These are phyloP conservation scores for Radiomyces spectabilis DNA, from an alignment of 192 early-diverging fungal genomes.

Conservation along the genomic window DNA sequence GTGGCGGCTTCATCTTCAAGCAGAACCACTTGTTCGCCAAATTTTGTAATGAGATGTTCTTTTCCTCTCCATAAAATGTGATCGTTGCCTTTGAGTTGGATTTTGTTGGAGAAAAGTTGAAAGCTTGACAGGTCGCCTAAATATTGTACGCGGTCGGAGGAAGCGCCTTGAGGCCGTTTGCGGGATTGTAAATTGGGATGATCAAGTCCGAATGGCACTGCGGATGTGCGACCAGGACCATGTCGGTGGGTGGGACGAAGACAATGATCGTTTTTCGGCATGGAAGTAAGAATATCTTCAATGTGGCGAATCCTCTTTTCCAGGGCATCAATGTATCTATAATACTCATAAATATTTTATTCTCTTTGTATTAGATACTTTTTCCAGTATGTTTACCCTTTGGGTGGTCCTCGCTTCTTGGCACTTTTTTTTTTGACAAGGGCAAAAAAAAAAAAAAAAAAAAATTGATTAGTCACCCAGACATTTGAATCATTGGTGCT, in stretches of 20 bases:
- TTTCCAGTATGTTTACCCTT: no score
- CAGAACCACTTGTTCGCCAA: constrained; percentile 25
- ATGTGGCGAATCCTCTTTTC: constrained; percentile 11
- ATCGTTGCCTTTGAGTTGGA: constrained; percentile 12
- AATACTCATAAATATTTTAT: no score
- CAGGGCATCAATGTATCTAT: constrained; percentile 12
- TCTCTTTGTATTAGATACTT: no score
- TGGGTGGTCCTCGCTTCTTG: constrained; percentile 14
- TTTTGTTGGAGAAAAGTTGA: constrained; percentile 26
- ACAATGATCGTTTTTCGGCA: background rate
- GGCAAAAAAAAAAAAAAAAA: background rate
- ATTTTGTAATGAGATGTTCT: constrained; percentile 9
- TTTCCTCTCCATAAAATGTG: background rate
- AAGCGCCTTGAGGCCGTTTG: background rate
- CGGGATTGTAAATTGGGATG: no score
- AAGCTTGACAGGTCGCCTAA: constrained; percentile 23
- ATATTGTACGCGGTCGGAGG: constrained; percentile 20
- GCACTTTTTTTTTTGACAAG: background rate
- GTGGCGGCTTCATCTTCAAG: constrained; percentile 10
- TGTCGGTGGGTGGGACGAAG: background rate
- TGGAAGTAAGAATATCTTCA: constrained; percentile 3
- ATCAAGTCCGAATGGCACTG: no score
- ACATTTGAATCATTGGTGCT: background rate
- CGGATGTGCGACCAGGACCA: no score
- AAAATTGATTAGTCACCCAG: background rate